A percentile compares a stretch with the other conserved stretches of the same genome.
These are phyloP conservation scores for Penicillium sp. DNA, from an alignment of 2,329 filamentous ascomycete species.

Conservation along the genomic window DNA sequence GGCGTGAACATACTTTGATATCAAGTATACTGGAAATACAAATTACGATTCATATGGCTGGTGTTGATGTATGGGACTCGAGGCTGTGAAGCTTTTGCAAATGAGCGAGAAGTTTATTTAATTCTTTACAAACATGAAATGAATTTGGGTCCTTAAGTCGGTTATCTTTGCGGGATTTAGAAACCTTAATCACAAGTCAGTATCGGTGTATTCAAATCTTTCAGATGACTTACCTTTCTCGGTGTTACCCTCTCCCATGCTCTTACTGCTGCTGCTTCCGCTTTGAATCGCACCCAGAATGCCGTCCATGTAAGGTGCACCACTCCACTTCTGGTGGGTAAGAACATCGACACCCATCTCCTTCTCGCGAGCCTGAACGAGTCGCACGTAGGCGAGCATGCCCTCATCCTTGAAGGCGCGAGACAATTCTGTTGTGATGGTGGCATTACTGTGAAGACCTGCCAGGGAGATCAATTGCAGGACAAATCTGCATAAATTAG, in stretches of 20 bases:
- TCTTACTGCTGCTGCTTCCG: conserved; percentile 82
- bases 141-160: not conserved
- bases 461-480: conserved; percentile 65
- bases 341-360: conserved; percentile 88
- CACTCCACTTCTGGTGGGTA: conserved; percentile 83
- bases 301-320: conserved; percentile 76
- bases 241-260: conserved; percentile 93
- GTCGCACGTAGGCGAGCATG: conserved; percentile 96
- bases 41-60: too few species aligned
- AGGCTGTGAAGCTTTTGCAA: too few species aligned
- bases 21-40: too few species aligned
- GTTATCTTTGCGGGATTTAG: not conserved
- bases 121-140: not conserved
- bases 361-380: conserved; percentile 87
- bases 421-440: conserved; percentile 71
- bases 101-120: not conserved
- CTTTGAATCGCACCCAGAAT: conserved; percentile 88
- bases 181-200: not conserved
- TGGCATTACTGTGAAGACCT: conserved; percentile 63
- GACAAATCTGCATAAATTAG: conserved; percentile 50
- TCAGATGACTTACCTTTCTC: conserved; percentile 53
- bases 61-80: too few species aligned
- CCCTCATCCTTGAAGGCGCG: conserved; percentile 82
- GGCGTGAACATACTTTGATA: not conserved
- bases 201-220: not conserved